phyloP scores from a whole-genome alignment of 441 rosid genomes.

The Populus hybrid region DNA sequence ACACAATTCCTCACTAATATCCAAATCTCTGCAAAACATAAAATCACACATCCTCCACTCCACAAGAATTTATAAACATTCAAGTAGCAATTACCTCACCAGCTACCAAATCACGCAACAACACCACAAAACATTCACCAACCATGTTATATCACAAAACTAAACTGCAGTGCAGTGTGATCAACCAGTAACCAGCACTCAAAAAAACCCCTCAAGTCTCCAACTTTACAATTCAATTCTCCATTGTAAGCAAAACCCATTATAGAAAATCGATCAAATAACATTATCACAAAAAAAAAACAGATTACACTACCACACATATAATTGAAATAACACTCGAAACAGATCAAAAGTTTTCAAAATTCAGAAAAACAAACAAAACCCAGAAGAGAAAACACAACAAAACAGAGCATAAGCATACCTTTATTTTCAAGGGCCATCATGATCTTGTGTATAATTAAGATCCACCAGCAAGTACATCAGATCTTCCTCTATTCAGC shows the following conservation, averaged over 20 bases:
- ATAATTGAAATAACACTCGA: neutral
- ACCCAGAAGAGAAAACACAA: neutral
- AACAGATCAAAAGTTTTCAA: slow-evolving; percentile 5
- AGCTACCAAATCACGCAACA: neutral
- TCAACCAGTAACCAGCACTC: slow-evolving; percentile 6
- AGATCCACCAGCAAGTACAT: slow-evolving; percentile 56
- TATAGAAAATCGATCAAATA: neutral
- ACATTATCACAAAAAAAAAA: neutral
- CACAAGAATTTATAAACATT: neutral
- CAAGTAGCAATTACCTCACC: neutral
- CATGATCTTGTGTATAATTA: slow-evolving; percentile 38
- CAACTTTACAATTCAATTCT: neutral
- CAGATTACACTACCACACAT: neutral
- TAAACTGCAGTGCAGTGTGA: slow-evolving; percentile 5
- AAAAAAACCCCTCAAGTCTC: neutral
- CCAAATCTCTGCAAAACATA: neutral
- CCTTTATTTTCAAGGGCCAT: slow-evolving; percentile 55
- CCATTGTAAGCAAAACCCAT: slow-evolving; percentile 5
- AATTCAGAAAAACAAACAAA: slow-evolving; percentile 3
- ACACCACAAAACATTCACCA: neutral
- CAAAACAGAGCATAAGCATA: slow-evolving; percentile 9
- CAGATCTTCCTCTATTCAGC: slow-evolving; percentile 41
- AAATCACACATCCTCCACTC: neutral
- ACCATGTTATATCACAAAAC: neutral
- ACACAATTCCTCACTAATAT: neutral